Percentiles rank a stretch among this genome's conserved stretches.
phyloP scores from a whole-genome alignment of 306 rosid species.

The Argentina anserina region DNA sequence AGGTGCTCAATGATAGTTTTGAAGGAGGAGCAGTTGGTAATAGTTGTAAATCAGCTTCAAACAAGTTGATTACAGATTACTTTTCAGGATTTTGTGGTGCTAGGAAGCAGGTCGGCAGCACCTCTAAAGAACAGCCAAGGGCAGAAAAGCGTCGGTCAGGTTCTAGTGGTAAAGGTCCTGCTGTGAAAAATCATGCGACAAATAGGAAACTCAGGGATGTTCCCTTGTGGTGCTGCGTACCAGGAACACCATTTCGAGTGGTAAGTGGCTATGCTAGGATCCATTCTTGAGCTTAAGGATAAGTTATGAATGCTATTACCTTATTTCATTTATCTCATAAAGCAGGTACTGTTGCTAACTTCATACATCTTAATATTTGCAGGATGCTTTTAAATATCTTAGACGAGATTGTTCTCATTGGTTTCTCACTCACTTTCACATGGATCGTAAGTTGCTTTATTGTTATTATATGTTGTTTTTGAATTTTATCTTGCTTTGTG shows the following conservation, averaged over 20 bases:
- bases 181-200: conserved; percentile 31
- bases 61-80: conserved; percentile 82
- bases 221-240: conserved; percentile 79
- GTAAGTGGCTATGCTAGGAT: conserved; percentile 44
- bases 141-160: conserved; percentile 28
- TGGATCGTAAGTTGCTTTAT: conserved; percentile 77
- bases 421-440: conserved; percentile 94
- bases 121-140: conserved; percentile 30
- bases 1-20: conserved; percentile 31
- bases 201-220: conserved; percentile 53
- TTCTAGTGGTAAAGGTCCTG: conserved; percentile 39
- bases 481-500: too few relatives aligned
- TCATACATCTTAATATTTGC: conserved; percentile 30
- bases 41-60: conserved; percentile 45
- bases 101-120: conserved; percentile 45
- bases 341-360: conserved; percentile 15
- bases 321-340: background rate
- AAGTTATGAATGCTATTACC: background rate
- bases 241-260: conserved; percentile 92
- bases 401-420: conserved; percentile 89
- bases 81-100: conserved; percentile 54
- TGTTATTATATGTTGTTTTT: background rate
- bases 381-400: conserved; percentile 95
- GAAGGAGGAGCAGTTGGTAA: conserved; percentile 38
- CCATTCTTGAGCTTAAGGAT: background rate